These are phyloP conservation scores for Fusarium nodosum DNA, from an alignment of 2,329 filamentous ascomycete genomes.

Conservation along the genomic window DNA sequence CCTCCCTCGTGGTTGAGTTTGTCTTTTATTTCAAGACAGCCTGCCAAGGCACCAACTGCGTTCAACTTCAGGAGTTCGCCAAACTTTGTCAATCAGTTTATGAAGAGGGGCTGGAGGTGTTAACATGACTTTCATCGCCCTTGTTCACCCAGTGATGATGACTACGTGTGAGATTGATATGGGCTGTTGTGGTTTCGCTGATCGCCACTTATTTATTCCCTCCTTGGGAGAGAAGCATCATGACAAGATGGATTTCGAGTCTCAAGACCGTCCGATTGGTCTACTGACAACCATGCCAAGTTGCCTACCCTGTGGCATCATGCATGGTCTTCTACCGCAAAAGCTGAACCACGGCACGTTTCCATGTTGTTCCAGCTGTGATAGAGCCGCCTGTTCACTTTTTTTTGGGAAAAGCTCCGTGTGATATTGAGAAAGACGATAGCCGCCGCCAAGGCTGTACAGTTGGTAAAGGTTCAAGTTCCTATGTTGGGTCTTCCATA, in stretches of 20 bases:
- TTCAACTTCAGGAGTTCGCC: background rate
- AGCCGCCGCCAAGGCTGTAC: background rate
- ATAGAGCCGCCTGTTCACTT: background rate
- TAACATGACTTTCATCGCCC: background rate
- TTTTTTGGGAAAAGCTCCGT: background rate
- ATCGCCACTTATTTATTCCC: constrained; percentile 4
- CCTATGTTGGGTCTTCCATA: background rate
- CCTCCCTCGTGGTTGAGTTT: constrained; percentile 3
- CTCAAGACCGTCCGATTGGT: constrained; percentile 10
- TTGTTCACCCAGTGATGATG: constrained; percentile 5
- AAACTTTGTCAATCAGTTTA: constrained; percentile 10
- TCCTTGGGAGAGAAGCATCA: constrained; percentile 12
- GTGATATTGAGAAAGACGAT: background rate
- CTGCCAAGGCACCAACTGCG: background rate
- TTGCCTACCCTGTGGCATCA: constrained; percentile 22
- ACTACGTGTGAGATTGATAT: background rate
- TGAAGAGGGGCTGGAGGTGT: constrained; percentile 12
- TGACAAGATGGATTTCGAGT: constrained; percentile 14
- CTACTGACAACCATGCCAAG: background rate
- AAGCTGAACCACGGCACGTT: constrained; percentile 2
- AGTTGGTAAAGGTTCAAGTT: background rate
- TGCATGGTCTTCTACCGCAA: constrained; percentile 1
- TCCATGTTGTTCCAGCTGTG: background rate
- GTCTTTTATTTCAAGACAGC: background rate
- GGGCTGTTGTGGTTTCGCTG: background rate